Evolutionary conservation across 345 rosid species (phyloP).

Genomic region (sweet orange (Citrus sinensis)): DVS_A1.0 CM039161.1:13725501-13726000

Average conservation of each 20-base stretch:
- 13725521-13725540: no score
- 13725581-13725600: background rate
- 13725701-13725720: conserved; percentile 28
- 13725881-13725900: conserved; percentile 3
- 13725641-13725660: conserved; percentile 69
- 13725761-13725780: conserved; percentile 44
- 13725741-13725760: conserved; percentile 45
- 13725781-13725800: conserved; percentile 43
- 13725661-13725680: conserved; percentile 66
- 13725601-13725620: conserved; percentile 17
- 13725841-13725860: background rate
- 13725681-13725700: conserved; percentile 60
- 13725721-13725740: conserved; percentile 65
- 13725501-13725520: no score
- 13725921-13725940: background rate
- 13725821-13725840: background rate
- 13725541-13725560: no score
- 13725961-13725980: background rate
- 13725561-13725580: no score
- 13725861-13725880: background rate
- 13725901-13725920: background rate
- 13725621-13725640: conserved; percentile 73
- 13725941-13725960: background rate
- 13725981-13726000: background rate
- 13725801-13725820: conserved; percentile 48